Evolutionary conservation across 345 rosid species (phyloP), one percentile per base, ranked within the genome.

Genomic region (Citrus hindsii): DNA sequence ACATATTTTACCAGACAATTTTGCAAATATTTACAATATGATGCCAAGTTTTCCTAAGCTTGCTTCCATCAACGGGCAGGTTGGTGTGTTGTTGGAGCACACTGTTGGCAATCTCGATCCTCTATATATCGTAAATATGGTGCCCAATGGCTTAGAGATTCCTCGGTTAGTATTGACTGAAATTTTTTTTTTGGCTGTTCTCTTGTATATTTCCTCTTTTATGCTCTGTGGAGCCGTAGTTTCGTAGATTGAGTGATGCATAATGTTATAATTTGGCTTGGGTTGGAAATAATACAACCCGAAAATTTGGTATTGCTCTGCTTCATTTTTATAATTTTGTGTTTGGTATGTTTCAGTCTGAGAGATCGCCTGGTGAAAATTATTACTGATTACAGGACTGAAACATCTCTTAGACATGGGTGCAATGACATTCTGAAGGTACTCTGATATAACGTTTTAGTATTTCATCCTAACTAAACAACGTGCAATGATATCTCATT

Each of bases 71-170:
- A 51, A 83, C 80, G 87, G 82, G 76, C 85, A 95, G 99, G 99
- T 97, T 33, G 98, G 99, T 37, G 85, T 97, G 82, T 76, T 94
- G 85, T 85, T 97, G 82, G 99, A 97, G 86, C 99, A 97, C 88
- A 97, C 99, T 5, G 98, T 97, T 75, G 99, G 99, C 79, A 92
- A 97, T 88, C 98, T 94, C 13, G 98, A 97, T 84, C 99, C 98
- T 79, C 89, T 94, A 48, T 92, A 94, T 82, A 97, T 97, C 67
- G 99, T 97, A 82, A 97, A 94, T 81, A 90, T 90, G 94, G 95
- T 97, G 80, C 99, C 98, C 67, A 93, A 92, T 85, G 99, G 99
- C 74, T 82, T 97, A 90, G 97, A 97, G 84, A 97, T 97, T 84
- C 99, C 98, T 79, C 92, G 95, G 98, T 97, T 79, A 90, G 98